Evolutionary conservation across 148 eudicot genomes (phyloP).

Genomic region (Silene conica): DNA sequence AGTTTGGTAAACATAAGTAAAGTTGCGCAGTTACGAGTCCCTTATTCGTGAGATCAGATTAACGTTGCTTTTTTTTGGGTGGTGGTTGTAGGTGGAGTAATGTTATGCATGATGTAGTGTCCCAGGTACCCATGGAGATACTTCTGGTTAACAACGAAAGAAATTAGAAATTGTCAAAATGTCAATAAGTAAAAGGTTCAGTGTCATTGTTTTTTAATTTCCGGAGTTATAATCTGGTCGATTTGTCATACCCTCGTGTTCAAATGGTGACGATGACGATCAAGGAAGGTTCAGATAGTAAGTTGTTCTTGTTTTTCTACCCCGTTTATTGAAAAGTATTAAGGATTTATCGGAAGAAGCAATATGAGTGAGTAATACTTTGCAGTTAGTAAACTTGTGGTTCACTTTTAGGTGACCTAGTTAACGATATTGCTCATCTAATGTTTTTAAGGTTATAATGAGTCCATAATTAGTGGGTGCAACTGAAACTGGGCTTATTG

Average conservation of each 20-base stretch:
- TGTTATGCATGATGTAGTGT: background rate
- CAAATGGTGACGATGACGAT: background rate
- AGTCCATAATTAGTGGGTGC: slow-evolving; percentile 11
- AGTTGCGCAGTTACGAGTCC: background rate
- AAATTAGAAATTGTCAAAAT: too few relatives aligned
- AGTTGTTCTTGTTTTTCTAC: background rate
- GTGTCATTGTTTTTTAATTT: too few relatives aligned
- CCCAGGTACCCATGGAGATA: too few relatives aligned
- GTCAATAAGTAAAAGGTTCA: too few relatives aligned
- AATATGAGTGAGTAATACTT: background rate
- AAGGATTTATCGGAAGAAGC: background rate
- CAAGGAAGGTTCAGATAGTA: too few relatives aligned
- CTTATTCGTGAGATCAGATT: background rate
- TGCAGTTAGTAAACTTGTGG: background rate
- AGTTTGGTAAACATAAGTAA: background rate
- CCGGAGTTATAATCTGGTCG: background rate
- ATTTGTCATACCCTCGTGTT: background rate
- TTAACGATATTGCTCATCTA: slow-evolving; percentile 21
- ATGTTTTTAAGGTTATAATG: background rate
- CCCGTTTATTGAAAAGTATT: background rate
- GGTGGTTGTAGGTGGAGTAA: background rate
- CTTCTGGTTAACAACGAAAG: too few relatives aligned
- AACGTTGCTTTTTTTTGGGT: background rate
- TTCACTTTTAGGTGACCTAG: slow-evolving; percentile 16
- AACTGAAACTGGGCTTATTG: slow-evolving; percentile 10